Evolutionary conservation across 257 asterid species (phyloP).

Genomic region (Solanum chiquidenum): DNA sequence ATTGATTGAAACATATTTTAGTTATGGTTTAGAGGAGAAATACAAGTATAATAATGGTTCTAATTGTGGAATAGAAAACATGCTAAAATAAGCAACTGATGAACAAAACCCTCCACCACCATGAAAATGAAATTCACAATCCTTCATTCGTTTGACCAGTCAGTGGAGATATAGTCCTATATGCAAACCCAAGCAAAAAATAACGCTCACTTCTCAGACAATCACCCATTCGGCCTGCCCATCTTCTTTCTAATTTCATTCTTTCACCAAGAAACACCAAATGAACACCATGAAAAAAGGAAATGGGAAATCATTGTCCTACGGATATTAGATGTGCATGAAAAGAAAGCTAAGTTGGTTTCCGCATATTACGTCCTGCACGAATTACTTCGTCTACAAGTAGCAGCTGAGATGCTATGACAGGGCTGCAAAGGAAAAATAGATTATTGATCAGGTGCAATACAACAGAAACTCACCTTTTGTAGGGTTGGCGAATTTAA

Average conservation of each 20-base stretch:
- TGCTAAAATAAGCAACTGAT: background rate
- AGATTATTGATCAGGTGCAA: background rate
- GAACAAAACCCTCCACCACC: background rate
- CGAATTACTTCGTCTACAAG: constrained; percentile 94
- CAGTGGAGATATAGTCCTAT: background rate
- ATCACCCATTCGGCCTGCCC: background rate
- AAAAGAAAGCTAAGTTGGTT: constrained; percentile 39
- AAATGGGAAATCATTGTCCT: background rate
- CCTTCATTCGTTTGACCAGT: background rate
- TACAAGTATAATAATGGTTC: background rate
- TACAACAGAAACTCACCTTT: background rate
- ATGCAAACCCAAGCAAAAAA: background rate
- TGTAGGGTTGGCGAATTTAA: background rate
- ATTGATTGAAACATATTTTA: background rate
- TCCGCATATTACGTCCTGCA: constrained; percentile 96
- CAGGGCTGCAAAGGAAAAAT: constrained; percentile 58
- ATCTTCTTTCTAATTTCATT: background rate
- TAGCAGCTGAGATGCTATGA: constrained; percentile 79
- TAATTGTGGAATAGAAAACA: background rate
- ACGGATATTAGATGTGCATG: background rate
- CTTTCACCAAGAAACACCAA: background rate
- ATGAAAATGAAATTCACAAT: background rate
- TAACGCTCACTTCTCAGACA: background rate
- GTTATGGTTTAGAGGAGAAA: background rate
- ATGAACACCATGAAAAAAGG: background rate